Base-by-base conservation (phyloP, 108 stramenopile species). In the Pseudonitzschia delicatissima region DNA sequence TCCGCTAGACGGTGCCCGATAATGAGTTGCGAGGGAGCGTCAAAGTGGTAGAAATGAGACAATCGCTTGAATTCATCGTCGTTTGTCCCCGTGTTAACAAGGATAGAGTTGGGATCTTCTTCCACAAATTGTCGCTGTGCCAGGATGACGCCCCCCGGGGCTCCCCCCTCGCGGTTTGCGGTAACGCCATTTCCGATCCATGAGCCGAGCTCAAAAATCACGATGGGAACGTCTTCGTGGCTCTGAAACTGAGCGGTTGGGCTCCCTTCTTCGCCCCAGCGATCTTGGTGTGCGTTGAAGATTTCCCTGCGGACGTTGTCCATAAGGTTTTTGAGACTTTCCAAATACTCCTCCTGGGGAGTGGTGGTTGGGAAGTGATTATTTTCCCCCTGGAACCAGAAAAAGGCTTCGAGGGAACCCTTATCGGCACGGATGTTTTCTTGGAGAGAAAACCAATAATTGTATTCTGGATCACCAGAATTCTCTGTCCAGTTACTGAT, bases 381-480 rank as follows among this genome's bases (percentile, higher is more conserved):
- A 23, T 51, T 51, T 25, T 51, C 50, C 12, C 50, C 50, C 50
- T 51, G 50, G 27, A 51, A 51, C 50, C 50, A 51, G 8, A 51
- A 18, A 51, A 51, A 51, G 50, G 20, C 50, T 23, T 51, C 50
- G 11, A 51, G 20, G 50, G 50, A 23, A 23, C 50, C 50, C 21
- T 51, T 18, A 26, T 51, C 50, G 20, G 50, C 50, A 26, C 25
- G 27, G 27, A 51, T 51, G 20, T 18, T 23, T 7, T 51, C 23
- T 3, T 6, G 6, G 3, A 51, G 50, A 25, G 23, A 51, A 12
- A 5, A 13, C 50, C 50, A 51, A 25, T 23, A 51, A 3, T 7
- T 5, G 3, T 5, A 2, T 13, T 44, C 42, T 13, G 2, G 13
- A n/a, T n/a, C n/a, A n/a, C n/a, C n/a, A n/a, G n/a, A n/a, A n/a